These are phyloP conservation scores for Alternaria dauci DNA, from an alignment of 2,329 filamentous ascomycete species.

Conservation along the genomic window DNA sequence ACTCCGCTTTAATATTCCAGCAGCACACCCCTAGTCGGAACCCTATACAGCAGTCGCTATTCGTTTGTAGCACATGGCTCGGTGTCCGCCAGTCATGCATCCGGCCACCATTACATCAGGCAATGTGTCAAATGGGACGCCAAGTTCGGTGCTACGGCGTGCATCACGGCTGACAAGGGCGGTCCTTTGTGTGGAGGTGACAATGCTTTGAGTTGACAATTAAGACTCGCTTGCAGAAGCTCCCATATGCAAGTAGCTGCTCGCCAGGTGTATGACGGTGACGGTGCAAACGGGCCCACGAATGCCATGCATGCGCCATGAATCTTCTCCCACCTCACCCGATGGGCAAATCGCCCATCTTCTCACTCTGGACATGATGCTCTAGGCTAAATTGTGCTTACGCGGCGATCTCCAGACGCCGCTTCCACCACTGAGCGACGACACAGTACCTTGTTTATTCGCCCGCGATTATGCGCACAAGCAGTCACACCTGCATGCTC, in stretches of 20 bases:
- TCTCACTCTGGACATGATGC: constrained; percentile 15
- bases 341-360: constrained; percentile 26
- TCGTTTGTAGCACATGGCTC: constrained; percentile 26
- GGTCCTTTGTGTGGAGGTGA: constrained; percentile 4
- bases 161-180: constrained; percentile 20
- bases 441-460: constrained; percentile 21
- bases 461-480: constrained; percentile 24
- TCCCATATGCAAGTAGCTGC: constrained; percentile 15
- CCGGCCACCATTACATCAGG: constrained; percentile 23
- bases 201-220: constrained; percentile 4
- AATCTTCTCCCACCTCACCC: constrained; percentile 18
- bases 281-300: constrained; percentile 21
- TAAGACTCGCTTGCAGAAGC: constrained; percentile 7
- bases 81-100: constrained; percentile 25
- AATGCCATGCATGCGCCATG: constrained; percentile 22
- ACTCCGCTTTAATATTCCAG: constrained; percentile 30
- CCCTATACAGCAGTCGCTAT: constrained; percentile 22
- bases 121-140: constrained; percentile 26
- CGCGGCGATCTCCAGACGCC: constrained; percentile 21
- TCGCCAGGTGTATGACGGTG: constrained; percentile 29
- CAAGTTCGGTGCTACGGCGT: constrained; percentile 20
- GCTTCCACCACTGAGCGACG: constrained; percentile 22
- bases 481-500: constrained; percentile 29
- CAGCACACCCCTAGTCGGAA: constrained; percentile 22
- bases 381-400: constrained; percentile 28